Evolutionary conservation across 768 basidiomycete species (phyloP), one percentile per base, ranked within the genome.

Genomic region (Rhizopogon vulgaris): DNA sequence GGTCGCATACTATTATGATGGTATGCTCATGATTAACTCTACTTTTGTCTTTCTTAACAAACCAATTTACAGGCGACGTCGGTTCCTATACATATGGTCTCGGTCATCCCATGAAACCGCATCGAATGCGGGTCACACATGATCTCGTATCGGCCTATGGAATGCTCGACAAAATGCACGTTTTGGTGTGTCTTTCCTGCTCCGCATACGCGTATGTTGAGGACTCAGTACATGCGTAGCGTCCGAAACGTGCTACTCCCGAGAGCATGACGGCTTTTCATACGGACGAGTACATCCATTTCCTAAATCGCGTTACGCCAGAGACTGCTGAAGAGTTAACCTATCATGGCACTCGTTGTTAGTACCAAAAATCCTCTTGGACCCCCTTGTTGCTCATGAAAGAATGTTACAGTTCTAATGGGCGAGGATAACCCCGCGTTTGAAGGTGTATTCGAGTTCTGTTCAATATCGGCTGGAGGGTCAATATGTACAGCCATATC

Each of bases 381-480:
- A 41, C 4, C 12, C 15, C n/a, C 11, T 51, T n/a, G 7, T 34
- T 48, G 38, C 27, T 42, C 49, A 59, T 47, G 50, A 56, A n/a
- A 14, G 15, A 28, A 14, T 48, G 12, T 37, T 8, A 15, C 61
- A 77, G 78, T 78, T 58, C 63, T 78, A 41, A 78, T 90, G 22
- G 93, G 94, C 36, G 94, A 96, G 51, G 96, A 98, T 66, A 97
- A 96, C 62, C 96, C 95, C 7, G 81, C 94, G 1, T 99, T 95
- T 56, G 96, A 98, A 60, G 96, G 95, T 0, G 71, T 98, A 0
- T 98, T 94, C 58, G 96, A 99, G 60, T 99, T 97, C 60, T 95
- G 94, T 65, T 87, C 94, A 4, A 94, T 98, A 51, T 94, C 92
- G 0, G 94, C 96, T 0, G 95, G 95, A 11, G 94, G 96, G 1